Evolutionary conservation across 2,329 filamentous ascomycete genomes (phyloP), one percentile per base, ranked within the genome.

Genomic region (Nemania sp.): DNA sequence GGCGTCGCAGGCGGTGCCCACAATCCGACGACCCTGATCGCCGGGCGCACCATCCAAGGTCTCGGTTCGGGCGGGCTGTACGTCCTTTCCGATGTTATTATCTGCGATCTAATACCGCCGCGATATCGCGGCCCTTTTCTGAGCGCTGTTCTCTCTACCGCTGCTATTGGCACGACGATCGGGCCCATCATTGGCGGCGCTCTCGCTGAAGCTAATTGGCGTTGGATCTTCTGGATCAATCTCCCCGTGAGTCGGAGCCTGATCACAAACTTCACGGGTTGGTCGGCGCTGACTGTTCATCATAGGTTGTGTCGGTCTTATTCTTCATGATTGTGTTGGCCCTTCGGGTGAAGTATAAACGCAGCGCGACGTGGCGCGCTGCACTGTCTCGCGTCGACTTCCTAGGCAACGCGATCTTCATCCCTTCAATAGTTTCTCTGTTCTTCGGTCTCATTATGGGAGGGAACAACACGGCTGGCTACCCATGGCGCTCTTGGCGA

Each of bases 171-270:
- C 17, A 35, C 29, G 6, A 49, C 47, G 5, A 21, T 49, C 7
- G 47, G 47, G 17, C 47, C 47, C n/a, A 37, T 49, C n/a, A 21
- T 49, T 9, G 47, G 47, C 13, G 47, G 47, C 32, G 47, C 47
- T 2, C n/a, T 49, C n/a, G 47, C 47, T 10, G 29, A 20, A 10
- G 15, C 10, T 3, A 21, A 37, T n/a, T 49, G 47, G 47, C 47
- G 47, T n/a, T 49, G 47, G 47, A 13, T 49, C 7, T 49, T 49
- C 17, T 49, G 17, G n/a, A 18, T 49, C 29, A 49, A 49, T 13
- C 17, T 49, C 3, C 47, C 47, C 3, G 17, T 29, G 7, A 29
- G 25, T 29, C 25, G 25, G 7, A 29, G 7, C 25, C 7, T 29
- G 25, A 4, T 29, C 25, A 29, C 7, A 29, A 29, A 29, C 25